phyloP scores from a whole-genome alignment of 306 rosid species.

The Glycine soja region DNA sequence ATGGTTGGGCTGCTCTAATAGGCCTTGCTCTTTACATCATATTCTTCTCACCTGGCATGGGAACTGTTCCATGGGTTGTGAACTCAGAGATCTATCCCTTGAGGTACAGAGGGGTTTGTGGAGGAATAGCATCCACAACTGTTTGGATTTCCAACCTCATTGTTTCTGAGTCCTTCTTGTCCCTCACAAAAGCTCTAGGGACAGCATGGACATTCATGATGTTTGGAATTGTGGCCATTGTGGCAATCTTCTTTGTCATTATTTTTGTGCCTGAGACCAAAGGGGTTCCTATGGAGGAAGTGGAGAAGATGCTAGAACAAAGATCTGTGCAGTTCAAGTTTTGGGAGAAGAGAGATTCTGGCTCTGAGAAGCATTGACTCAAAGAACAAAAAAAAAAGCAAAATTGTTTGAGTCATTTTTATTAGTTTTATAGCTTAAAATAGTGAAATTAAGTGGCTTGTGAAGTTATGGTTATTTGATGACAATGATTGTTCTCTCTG shows the following conservation, averaged over 20 bases:
- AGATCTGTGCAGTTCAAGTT: conserved; percentile 63
- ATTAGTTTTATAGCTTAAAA: conserved; percentile 19
- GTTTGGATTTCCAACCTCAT: conserved; percentile 69
- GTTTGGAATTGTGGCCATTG: conserved; percentile 56
- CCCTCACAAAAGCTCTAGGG: conserved; percentile 61
- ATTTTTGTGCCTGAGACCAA: conserved; percentile 72
- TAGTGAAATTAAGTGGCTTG: conserved; percentile 15
- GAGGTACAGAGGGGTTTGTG: conserved; percentile 66
- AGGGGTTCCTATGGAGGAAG: conserved; percentile 71
- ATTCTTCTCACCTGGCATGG: conserved; percentile 77
- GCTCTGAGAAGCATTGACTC: conserved; percentile 34
- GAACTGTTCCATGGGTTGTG: conserved; percentile 75
- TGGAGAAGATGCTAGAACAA: conserved; percentile 67
- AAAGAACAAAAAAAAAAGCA: background rate
- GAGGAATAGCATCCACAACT: conserved; percentile 74
- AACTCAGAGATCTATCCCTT: conserved; percentile 79
- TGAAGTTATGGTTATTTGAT: background rate
- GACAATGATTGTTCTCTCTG: conserved; percentile 23
- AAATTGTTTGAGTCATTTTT: background rate
- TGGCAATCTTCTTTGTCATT: conserved; percentile 63
- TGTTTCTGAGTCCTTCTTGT: conserved; percentile 67
- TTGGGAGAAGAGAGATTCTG: conserved; percentile 55
- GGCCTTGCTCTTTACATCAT: conserved; percentile 70
- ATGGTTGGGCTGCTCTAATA: conserved; percentile 61
- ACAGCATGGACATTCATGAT: conserved; percentile 67